Percentiles rank a stretch among this genome's conserved stretches.
phyloP scores from a whole-genome alignment of 225 moss, liverwort and hornwort species.

The Polytrichum commune region DNA sequence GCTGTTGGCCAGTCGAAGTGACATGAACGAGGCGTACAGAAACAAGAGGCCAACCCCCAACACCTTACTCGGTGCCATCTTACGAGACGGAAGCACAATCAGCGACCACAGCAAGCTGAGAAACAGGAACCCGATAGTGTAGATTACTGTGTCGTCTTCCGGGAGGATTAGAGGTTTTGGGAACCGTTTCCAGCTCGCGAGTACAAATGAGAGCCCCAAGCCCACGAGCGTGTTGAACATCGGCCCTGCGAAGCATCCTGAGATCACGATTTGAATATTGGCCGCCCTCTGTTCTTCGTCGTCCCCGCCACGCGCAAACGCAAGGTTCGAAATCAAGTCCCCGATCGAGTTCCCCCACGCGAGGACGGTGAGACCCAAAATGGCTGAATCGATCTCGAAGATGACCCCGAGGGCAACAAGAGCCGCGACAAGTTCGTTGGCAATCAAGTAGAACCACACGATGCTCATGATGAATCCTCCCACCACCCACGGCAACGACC shows the following conservation, averaged over 20 bases:
- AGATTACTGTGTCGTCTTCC: slow-evolving; percentile 63
- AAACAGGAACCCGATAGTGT: slow-evolving; percentile 80
- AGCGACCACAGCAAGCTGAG: slow-evolving; percentile 75
- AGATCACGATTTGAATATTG: slow-evolving; percentile 81
- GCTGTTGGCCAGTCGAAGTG: slow-evolving; percentile 46
- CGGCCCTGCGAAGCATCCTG: slow-evolving; percentile 92
- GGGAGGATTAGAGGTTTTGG: slow-evolving; percentile 63
- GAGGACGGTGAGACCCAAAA: slow-evolving; percentile 88
- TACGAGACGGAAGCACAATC: slow-evolving; percentile 45
- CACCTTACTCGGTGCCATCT: slow-evolving; percentile 72
- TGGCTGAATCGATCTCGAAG: slow-evolving; percentile 74
- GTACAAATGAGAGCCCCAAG: slow-evolving; percentile 74
- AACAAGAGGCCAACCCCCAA: slow-evolving; percentile 78
- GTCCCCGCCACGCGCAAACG: slow-evolving; percentile 57
- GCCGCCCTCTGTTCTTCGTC: slow-evolving; percentile 4
- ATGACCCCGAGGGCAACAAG: slow-evolving; percentile 85
- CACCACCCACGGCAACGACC: slow-evolving; percentile 68
- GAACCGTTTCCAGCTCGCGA: slow-evolving; percentile 80
- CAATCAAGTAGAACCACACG: slow-evolving; percentile 97
- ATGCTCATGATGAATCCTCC: slow-evolving; percentile 97
- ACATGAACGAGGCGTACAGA: slow-evolving; percentile 64
- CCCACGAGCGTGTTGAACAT: slow-evolving; percentile 95
- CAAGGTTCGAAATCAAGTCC: slow-evolving; percentile 86
- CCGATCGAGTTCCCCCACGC: slow-evolving; percentile 98
- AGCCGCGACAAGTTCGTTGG: slow-evolving; percentile 86